Base-by-base conservation (phyloP, 768 basidiomycete genomes). In the Leccinum incarnatum region DNA sequence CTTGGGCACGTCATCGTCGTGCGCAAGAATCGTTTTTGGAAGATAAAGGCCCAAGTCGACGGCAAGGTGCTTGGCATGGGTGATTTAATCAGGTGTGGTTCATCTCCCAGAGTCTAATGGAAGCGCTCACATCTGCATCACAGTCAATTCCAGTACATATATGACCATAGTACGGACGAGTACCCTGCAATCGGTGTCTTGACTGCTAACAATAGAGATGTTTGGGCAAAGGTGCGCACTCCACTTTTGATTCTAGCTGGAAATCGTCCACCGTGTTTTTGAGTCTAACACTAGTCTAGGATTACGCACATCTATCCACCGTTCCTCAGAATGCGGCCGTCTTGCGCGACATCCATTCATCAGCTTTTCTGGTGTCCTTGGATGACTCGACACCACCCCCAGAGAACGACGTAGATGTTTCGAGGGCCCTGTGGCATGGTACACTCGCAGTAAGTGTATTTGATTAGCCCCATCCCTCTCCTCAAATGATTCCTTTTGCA, bases 11-110 rank as follows among this genome's bases (percentile, higher is more conserved):
- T 98, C 59, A 77, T 95, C 49, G 89, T 93, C 27, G 78, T 95
- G n/a, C 82, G 94, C 36, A 91, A 88, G 61, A 92, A 93, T 58
- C 80, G 92, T 30, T 79, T 87, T 17, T 98, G 91, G 91, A 92
- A 88, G 67, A 75, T 98, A 21, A 82, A 88, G 25, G 81, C 83
- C 4, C 76, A 82, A 49, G 67, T 76, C 37, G 75, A 81, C 27
- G 86, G 84, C 1, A 74, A 76, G 15, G 79, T 93, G 27, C 75
- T 88, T 27, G 85, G 87, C 65, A 83, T 86, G 7, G 67, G 69
- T 4, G 89, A 93, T 66, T 71, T 94, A 4, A 81, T 87, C 56
- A 79, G 73, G 91, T 90, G 62, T 58, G 79, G 60, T 4, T 51
- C 10, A 49, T 25, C 2, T 32, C 51, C 17, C 9, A 11, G 17